Evolutionary conservation across 345 rosid genomes (phyloP).

Genomic region (Noccaea bulbosa): DNA sequence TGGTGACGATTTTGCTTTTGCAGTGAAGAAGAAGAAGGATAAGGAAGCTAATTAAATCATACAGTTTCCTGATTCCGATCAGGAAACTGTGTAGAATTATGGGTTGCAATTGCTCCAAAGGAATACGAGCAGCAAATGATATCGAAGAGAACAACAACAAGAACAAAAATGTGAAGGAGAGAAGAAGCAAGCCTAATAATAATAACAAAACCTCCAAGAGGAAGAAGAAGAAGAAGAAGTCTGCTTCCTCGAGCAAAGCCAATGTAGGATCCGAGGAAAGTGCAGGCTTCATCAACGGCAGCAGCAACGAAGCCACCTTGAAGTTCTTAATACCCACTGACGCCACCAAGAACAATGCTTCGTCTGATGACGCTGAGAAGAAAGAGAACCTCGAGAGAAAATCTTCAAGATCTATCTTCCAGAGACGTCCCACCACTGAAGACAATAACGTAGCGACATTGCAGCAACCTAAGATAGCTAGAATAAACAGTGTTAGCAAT

Average conservation of each 20-base stretch:
- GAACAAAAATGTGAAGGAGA: slow-evolving; percentile 43
- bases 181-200: slow-evolving; percentile 41
- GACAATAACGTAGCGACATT: slow-evolving; percentile 12
- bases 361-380: slow-evolving; percentile 49
- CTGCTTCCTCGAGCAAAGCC: slow-evolving; percentile 46
- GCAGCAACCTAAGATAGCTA: slow-evolving; percentile 47
- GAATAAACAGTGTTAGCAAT: slow-evolving; percentile 52
- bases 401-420: slow-evolving; percentile 41
- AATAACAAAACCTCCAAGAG: slow-evolving; percentile 44
- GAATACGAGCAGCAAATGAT: slow-evolving; percentile 49
- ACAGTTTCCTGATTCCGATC: slow-evolving; percentile 40
- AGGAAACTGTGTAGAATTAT: slow-evolving; percentile 50
- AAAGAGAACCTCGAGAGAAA: slow-evolving; percentile 40
- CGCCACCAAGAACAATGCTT: slow-evolving; percentile 39
- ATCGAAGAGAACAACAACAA: slow-evolving; percentile 20
- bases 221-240: slow-evolving; percentile 37
- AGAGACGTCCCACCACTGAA: slow-evolving; percentile 40
- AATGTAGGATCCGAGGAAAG: slow-evolving; percentile 45
- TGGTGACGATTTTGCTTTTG: background rate
- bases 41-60: slow-evolving; percentile 20
- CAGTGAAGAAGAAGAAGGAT: slow-evolving; percentile 17
- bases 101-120: slow-evolving; percentile 96
- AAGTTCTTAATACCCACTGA: slow-evolving; percentile 48
- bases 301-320: slow-evolving; percentile 50
- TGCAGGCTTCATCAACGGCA: slow-evolving; percentile 33